These are phyloP conservation scores for Hypoxylon sp. DNA, from an alignment of 2,329 filamentous ascomycete genomes.

Conservation along the genomic window DNA sequence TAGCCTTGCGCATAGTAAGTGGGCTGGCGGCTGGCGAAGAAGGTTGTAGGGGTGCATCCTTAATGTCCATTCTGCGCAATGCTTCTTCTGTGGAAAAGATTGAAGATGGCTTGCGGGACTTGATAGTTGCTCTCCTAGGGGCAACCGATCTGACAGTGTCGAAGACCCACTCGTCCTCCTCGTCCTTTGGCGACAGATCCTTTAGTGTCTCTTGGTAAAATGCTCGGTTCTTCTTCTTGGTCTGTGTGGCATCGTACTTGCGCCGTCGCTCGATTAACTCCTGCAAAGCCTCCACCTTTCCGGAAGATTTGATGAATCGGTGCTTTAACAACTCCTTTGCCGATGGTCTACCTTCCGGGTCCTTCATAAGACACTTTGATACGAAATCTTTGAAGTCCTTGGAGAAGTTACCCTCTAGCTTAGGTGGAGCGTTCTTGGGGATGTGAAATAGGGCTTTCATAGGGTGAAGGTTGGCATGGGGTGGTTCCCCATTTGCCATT, in stretches of 20 bases:
- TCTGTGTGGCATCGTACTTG: conserved; percentile 82
- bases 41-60: conserved; percentile 72
- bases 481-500: conserved; percentile 89
- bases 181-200: conserved; percentile 75
- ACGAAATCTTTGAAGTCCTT: conserved; percentile 96
- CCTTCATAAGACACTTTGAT: conserved; percentile 90
- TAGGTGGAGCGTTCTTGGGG: conserved; percentile 87
- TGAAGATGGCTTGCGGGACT: conserved; percentile 70
- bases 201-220: conserved; percentile 96
- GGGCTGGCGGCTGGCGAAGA: conserved; percentile 65
- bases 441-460: conserved; percentile 96
- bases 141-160: conserved; percentile 87
- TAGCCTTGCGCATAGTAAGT: conserved; percentile 72
- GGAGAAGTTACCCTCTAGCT: conserved; percentile 88
- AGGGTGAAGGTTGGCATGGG: conserved; percentile 85
- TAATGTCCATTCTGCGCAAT: conserved; percentile 72
- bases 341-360: conserved; percentile 85
- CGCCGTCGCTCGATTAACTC: conserved; percentile 88
- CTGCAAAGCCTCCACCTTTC: conserved; percentile 88
- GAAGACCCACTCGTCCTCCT: conserved; percentile 93
- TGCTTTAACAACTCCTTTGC: conserved; percentile 91
- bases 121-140: conserved; percentile 68
- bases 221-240: conserved; percentile 78
- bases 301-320: conserved; percentile 87
- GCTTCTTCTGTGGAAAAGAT: conserved; percentile 73